Conservation (phyloP, 495 filamentous ascomycete species). For the Neurospora sp. region DNA sequence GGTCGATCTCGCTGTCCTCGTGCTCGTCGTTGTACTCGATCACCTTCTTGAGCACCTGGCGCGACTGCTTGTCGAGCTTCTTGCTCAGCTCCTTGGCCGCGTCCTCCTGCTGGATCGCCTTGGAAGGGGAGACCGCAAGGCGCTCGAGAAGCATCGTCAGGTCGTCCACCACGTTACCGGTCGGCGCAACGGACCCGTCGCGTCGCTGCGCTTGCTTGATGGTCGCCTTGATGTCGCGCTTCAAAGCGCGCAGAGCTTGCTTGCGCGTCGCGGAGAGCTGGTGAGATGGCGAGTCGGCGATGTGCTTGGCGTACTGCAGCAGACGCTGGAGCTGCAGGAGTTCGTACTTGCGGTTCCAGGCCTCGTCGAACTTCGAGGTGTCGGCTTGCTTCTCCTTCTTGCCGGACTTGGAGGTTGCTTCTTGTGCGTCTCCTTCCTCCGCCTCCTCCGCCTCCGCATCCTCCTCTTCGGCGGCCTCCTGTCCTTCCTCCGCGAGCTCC, state of each 20-base stretch:
- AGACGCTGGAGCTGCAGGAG: conserved; percentile 2
- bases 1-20: conserved; percentile 46
- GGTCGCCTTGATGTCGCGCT: conserved; percentile 18
- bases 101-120: background rate
- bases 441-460: conserved; percentile 10
- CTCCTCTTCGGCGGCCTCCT: conserved; percentile 13
- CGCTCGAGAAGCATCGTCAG: conserved; percentile 17
- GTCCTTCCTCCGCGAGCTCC: conserved; percentile 16
- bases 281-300: conserved; percentile 10
- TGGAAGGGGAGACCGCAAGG: conserved; percentile 5
- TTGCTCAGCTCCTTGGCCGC: background rate
- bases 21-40: conserved; percentile 45
- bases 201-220: conserved; percentile 13
- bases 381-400: conserved; percentile 14
- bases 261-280: conserved; percentile 25
- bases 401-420: conserved; percentile 5
- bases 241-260: conserved; percentile 23
- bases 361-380: conserved; percentile 10
- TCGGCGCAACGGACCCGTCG: conserved; percentile 5
- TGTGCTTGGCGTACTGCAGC: conserved; percentile 13
- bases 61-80: background rate
- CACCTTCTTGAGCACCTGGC: conserved; percentile 12
- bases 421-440: conserved; percentile 15
- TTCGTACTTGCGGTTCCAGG: background rate
- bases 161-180: conserved; percentile 14